Evolutionary conservation across 2,329 filamentous ascomycete genomes (phyloP).

Genomic region (Cercospora sp.): DNA sequence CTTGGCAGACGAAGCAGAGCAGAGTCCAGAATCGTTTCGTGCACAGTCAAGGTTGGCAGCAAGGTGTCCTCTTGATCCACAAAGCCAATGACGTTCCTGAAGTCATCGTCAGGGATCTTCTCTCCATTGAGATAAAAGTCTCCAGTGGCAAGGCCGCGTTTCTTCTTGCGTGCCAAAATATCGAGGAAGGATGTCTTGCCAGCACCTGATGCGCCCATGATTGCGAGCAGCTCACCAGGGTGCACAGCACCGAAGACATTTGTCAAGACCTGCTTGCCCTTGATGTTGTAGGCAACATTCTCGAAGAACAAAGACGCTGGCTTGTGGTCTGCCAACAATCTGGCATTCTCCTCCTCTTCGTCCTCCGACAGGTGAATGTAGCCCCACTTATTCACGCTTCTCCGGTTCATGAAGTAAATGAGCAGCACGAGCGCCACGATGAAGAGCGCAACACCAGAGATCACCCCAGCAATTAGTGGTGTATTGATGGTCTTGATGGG

Average conservation of each 20-base stretch:
- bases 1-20: constrained; percentile 87
- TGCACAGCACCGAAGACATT: constrained; percentile 83
- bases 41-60: constrained; percentile 91
- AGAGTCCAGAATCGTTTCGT: constrained; percentile 95
- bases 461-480: constrained; percentile 89
- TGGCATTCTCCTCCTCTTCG: constrained; percentile 78
- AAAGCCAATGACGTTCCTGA: constrained; percentile 89
- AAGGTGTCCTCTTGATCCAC: constrained; percentile 98
- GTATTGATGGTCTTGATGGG: constrained; percentile 96
- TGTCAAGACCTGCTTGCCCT: constrained; percentile 81
- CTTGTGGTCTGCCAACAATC: constrained; percentile 88
- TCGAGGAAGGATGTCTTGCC: constrained; percentile 97
- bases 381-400: constrained; percentile 63
- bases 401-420: constrained; percentile 84
- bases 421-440: constrained; percentile 80
- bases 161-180: constrained; percentile 95
- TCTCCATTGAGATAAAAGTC: constrained; percentile 94
- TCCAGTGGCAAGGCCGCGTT: constrained; percentile 75
- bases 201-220: constrained; percentile 97
- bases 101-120: constrained; percentile 79
- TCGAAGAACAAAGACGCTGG: constrained; percentile 86
- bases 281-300: constrained; percentile 81
- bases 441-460: constrained; percentile 81
- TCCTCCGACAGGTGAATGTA: constrained; percentile 78
- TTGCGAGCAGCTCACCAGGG: constrained; percentile 92